phyloP scores from a whole-genome alignment of 805 yeast genomes.

The Sungouiella thailandica region DNA sequence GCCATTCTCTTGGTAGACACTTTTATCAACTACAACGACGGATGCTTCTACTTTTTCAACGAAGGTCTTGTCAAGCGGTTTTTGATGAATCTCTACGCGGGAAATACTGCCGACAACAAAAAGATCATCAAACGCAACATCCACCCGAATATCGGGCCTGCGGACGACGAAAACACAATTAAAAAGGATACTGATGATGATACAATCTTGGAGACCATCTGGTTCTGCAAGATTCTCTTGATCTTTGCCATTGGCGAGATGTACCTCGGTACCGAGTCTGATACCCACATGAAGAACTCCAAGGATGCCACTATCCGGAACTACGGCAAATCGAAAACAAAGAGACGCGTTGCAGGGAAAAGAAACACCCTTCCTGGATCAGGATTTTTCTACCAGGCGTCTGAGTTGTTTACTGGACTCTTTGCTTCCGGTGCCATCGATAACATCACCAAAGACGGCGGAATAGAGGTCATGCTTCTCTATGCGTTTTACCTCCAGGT shows the following conservation, averaged over 20 bases:
- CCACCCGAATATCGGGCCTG: conserved; percentile 19
- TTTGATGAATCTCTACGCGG: conserved; percentile 58
- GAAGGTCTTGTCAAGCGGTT: conserved; percentile 73
- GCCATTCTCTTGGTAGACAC: conserved; percentile 73
- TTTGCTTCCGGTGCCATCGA: conserved; percentile 79
- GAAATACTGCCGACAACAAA: conserved; percentile 34
- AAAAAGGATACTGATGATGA: conserved; percentile 45
- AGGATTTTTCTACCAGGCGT: conserved; percentile 72
- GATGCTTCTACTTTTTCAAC: conserved; percentile 79
- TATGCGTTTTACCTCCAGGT: conserved; percentile 80
- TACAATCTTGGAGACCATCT: conserved; percentile 66
- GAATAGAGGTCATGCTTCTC: conserved; percentile 66
- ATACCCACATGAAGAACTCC: conserved; percentile 46
- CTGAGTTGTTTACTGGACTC: conserved; percentile 71
- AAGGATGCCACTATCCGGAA: conserved; percentile 14
- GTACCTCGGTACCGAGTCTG: conserved; percentile 73
- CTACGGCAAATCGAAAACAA: conserved; percentile 15
- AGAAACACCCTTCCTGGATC: conserved; percentile 65
- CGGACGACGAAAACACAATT: conserved; percentile 35
- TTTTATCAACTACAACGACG: conserved; percentile 74
- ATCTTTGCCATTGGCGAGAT: conserved; percentile 80
- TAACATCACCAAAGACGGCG: conserved; percentile 73
- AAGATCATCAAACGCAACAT: conserved; percentile 33
- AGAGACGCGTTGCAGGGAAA: conserved; percentile 12
- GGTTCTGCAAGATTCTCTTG: conserved; percentile 72